These are phyloP conservation scores for Pythium brassicae DNA, from an alignment of 352 stramenopile genomes.

Conservation along the genomic window DNA sequence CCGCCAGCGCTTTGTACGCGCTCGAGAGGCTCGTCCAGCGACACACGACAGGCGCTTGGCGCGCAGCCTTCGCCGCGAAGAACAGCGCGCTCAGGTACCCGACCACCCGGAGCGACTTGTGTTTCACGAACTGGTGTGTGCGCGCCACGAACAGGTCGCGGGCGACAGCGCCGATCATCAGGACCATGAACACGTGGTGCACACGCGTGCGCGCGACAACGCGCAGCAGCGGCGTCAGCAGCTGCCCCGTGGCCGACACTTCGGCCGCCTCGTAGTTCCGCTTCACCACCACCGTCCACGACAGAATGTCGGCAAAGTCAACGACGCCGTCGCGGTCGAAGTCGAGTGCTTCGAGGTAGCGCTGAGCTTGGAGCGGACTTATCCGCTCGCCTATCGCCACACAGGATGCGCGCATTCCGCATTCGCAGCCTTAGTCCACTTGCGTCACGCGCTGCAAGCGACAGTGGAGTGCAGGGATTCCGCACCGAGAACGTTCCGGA, in stretches of 20 bases:
- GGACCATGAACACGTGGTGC: conserved; percentile 23
- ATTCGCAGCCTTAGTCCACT: no score
- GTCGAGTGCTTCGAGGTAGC: conserved; percentile 68
- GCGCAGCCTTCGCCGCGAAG: conserved; percentile 22
- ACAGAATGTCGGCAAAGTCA: conserved; percentile 75
- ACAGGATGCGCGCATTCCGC: no score
- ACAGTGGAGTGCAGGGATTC: no score
- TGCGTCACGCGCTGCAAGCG: no score
- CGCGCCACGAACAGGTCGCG: conserved; percentile 8
- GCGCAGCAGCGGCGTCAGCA: background rate
- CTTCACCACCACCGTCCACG: conserved; percentile 75
- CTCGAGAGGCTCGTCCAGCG: background rate
- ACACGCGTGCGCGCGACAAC: conserved; percentile 13
- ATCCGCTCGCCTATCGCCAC: conserved; percentile 49
- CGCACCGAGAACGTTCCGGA: conserved; percentile 70
- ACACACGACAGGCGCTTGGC: no score
- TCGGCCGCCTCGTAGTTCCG: conserved; percentile 29
- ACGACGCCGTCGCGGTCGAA: conserved; percentile 70
- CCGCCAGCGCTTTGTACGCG: background rate
- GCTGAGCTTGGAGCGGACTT: conserved; percentile 32
- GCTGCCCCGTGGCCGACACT: background rate
- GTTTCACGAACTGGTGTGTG: background rate
- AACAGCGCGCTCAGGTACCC: conserved; percentile 13
- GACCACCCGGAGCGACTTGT: conserved; percentile 9
- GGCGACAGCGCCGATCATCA: conserved; percentile 17